Conservation (phyloP, 2,329 filamentous ascomycete species). For the Nothophoma quercina region DNA sequence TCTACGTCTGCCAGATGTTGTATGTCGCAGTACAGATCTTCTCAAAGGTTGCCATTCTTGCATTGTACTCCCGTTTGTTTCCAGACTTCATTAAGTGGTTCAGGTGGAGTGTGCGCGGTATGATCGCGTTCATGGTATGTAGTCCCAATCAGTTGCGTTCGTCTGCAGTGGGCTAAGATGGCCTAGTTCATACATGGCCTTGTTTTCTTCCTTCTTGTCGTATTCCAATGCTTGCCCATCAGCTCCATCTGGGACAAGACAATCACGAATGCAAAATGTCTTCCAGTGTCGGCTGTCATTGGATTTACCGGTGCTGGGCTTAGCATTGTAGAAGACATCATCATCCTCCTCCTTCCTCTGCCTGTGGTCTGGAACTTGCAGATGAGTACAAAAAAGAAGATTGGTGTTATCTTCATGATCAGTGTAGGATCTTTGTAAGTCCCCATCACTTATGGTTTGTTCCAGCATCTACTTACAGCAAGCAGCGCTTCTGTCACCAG, state of each 20-base stretch:
- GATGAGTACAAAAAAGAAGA: conserved; percentile 23
- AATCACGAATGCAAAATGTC: conserved; percentile 16
- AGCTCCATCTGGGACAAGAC: conserved; percentile 25
- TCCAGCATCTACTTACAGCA: not conserved
- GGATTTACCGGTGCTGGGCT: conserved; percentile 21
- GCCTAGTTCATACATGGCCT: conserved; percentile 16
- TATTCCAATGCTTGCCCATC: conserved; percentile 24
- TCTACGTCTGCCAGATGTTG: conserved; percentile 26
- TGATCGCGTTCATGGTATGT: conserved; percentile 23
- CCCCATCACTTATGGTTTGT: not conserved
- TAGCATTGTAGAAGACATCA: conserved; percentile 23
- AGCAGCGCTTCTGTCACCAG: conserved; percentile 24
- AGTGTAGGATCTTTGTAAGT: conserved; percentile 25
- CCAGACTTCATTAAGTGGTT: conserved; percentile 20
- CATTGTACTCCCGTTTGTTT: conserved; percentile 21
- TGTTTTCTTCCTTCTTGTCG: conserved; percentile 22
- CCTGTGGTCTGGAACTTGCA: conserved; percentile 24
- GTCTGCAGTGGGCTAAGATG: not conserved
- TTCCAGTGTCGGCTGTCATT: conserved; percentile 18
- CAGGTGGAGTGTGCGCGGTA: conserved; percentile 19
- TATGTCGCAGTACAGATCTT: conserved; percentile 24
- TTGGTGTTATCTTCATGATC: conserved; percentile 20
- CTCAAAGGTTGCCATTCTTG: conserved; percentile 23
- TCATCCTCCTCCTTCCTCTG: conserved; percentile 26
- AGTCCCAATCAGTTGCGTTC: not conserved